These are phyloP conservation scores for Casuarina equisetifolia DNA, from an alignment of 306 rosid species.

Conservation along the genomic window DNA sequence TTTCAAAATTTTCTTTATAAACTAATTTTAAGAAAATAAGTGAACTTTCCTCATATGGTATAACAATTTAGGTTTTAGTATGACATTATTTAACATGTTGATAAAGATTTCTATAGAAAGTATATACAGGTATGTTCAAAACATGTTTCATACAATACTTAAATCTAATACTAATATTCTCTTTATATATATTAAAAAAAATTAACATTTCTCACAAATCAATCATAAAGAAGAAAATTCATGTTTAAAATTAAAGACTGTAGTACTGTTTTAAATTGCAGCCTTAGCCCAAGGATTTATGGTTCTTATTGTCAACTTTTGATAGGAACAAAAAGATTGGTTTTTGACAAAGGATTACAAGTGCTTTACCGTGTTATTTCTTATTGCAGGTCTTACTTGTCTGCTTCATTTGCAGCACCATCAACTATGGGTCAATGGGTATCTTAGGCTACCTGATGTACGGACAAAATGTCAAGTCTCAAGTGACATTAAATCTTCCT, in stretches of 20 bases:
- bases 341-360: not conserved
- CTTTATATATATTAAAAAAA: too few species aligned
- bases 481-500: slow-evolving; percentile 69
- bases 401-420: slow-evolving; percentile 51
- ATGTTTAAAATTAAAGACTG: slow-evolving; percentile 14
- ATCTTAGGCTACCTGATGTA: slow-evolving; percentile 63
- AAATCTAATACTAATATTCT: too few species aligned
- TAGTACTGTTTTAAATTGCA: slow-evolving; percentile 55
- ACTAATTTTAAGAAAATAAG: slow-evolving; percentile 57
- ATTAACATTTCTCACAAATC: too few species aligned
- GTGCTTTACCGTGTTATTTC: not conserved
- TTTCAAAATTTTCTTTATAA: slow-evolving; percentile 14
- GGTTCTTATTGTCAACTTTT: not conserved
- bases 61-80: too few species aligned
- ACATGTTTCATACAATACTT: too few species aligned
- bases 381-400: slow-evolving; percentile 56
- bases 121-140: too few species aligned
- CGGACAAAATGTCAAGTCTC: slow-evolving; percentile 50
- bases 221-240: not conserved
- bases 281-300: not conserved
- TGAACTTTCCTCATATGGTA: slow-evolving; percentile 20
- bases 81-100: too few species aligned
- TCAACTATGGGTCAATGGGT: slow-evolving; percentile 54
- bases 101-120: too few species aligned
- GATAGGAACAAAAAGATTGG: not conserved